phyloP scores from a whole-genome alignment of 331 rosid genomes.

The Spiraea crenata region DNA sequence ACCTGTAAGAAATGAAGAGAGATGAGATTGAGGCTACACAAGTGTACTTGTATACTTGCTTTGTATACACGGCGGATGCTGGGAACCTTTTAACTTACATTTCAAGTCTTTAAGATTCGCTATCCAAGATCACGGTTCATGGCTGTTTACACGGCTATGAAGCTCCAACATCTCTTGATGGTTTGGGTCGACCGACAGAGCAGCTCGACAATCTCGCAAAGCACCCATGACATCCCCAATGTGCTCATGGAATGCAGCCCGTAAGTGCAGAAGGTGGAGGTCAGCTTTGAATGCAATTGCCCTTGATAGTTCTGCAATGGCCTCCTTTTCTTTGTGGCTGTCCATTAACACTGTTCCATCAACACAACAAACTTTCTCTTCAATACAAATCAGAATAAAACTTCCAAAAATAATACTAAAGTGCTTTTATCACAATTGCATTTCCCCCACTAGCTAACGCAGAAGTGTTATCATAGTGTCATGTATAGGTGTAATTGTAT shows the following conservation, averaged over 20 bases:
- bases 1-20: slow-evolving; percentile 14
- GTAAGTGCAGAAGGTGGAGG: slow-evolving; percentile 82
- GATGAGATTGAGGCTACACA: slow-evolving; percentile 27
- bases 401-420: no score
- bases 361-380: slow-evolving; percentile 3
- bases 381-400: neutral
- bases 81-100: slow-evolving; percentile 13
- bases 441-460: no score
- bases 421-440: no score
- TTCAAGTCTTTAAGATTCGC: slow-evolving; percentile 3
- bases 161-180: slow-evolving; percentile 96
- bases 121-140: slow-evolving; percentile 52
- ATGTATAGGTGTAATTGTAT: slow-evolving; percentile 1
- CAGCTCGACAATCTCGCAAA: slow-evolving; percentile 86
- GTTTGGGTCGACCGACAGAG: slow-evolving; percentile 86
- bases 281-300: slow-evolving; percentile 92
- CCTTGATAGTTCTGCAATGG: slow-evolving; percentile 82
- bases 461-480: no score
- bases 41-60: slow-evolving; percentile 54
- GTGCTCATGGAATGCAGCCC: slow-evolving; percentile 95
- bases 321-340: slow-evolving; percentile 70
- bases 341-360: slow-evolving; percentile 79
- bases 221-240: slow-evolving; percentile 73
- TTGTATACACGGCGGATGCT: slow-evolving; percentile 41
- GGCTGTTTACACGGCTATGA: slow-evolving; percentile 80